phyloP scores from a whole-genome alignment of 139 green algal genomes.

The Chlamydomonas incerta region DNA sequence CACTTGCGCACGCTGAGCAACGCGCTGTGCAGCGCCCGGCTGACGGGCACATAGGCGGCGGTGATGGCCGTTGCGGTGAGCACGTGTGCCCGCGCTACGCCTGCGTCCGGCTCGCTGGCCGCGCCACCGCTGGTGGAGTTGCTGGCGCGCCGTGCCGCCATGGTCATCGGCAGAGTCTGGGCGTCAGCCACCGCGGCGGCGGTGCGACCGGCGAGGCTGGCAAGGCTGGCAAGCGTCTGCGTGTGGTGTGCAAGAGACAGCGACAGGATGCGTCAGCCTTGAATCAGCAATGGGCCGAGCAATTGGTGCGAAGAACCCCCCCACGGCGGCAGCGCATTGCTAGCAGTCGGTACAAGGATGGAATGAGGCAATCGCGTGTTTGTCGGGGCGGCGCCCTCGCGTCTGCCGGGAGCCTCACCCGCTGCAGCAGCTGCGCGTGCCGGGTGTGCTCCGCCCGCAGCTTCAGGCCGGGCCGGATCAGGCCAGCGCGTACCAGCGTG shows the following conservation, averaged over 20 bases:
- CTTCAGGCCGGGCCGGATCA: constrained; percentile 23
- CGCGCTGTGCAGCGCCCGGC: background rate
- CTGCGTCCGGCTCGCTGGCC: background rate
- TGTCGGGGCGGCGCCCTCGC: too few species aligned
- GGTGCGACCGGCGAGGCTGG: constrained; percentile 4
- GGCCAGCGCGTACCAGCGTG: constrained; percentile 19
- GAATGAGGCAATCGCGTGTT: background rate
- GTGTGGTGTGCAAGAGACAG: background rate
- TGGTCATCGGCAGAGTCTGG: background rate
- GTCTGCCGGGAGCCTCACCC: background rate
- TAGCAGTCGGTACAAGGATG: background rate
- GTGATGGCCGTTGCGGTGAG: background rate
- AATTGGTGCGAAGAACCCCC: too few species aligned
- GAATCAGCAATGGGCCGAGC: background rate
- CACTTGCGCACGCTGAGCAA: constrained; percentile 32
- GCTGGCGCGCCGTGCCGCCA: background rate
- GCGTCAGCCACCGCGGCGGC: constrained; percentile 21
- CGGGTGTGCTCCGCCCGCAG: constrained; percentile 1
- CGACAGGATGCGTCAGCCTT: background rate
- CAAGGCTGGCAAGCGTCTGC: constrained; percentile 10
- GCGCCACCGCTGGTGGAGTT: background rate
- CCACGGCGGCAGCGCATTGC: too few species aligned
- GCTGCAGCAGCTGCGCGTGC: constrained; percentile 22
- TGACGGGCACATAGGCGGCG: constrained; percentile 17
- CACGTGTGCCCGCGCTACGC: background rate